These are phyloP conservation scores for Durusdinium trenchii DNA, from an alignment of 73 alveolate species.

Conservation along the genomic window DNA sequence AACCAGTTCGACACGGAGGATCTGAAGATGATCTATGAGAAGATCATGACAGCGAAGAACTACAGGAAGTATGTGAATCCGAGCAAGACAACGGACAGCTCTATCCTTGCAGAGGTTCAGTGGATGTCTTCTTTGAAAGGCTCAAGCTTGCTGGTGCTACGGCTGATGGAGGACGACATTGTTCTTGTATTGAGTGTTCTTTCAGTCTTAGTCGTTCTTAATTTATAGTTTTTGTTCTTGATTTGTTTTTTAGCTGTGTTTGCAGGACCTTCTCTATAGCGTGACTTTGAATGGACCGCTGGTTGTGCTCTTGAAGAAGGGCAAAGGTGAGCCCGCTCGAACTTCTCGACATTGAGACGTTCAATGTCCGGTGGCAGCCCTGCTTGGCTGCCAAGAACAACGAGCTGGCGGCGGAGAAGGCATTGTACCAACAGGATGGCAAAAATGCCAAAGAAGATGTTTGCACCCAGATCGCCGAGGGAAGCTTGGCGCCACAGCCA, in stretches of 20 bases:
- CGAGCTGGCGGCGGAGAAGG: constrained; percentile 15
- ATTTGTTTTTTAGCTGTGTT: too few species aligned
- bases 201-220: too few species aligned
- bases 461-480: not conserved
- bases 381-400: not conserved
- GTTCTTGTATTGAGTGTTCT: too few species aligned
- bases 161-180: constrained; percentile 28
- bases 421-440: not conserved
- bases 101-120: not conserved
- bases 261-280: not conserved
- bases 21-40: constrained; percentile 27
- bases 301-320: constrained; percentile 2
- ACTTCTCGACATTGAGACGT: constrained; percentile 41
- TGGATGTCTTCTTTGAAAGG: constrained; percentile 10
- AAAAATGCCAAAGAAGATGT: not conserved
- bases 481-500: not conserved
- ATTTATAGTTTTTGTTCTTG: too few species aligned
- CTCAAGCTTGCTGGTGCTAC: not conserved
- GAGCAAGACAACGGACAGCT: not conserved
- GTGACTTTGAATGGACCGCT: constrained; percentile 16
- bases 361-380: constrained; percentile 32
- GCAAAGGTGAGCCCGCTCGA: constrained; percentile 49
- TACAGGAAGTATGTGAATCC: constrained; percentile 22
- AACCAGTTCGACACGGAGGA: constrained; percentile 17
- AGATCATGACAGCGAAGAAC: not conserved